phyloP scores from a whole-genome alignment of 805 yeast genomes.

The Ogataea populi-albae region DNA sequence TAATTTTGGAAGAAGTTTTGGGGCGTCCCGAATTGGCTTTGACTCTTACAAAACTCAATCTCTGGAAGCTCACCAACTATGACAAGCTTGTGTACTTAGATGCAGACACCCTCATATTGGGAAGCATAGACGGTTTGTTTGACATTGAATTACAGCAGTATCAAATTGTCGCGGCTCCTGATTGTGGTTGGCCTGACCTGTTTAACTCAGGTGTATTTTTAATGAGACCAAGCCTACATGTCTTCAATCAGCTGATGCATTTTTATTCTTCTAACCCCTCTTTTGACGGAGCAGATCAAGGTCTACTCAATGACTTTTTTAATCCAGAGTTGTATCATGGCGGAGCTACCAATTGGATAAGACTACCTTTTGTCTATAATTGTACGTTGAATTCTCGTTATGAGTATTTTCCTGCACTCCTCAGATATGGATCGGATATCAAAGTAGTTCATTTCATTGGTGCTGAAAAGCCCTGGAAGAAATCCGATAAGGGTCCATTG shows the following conservation, averaged over 20 bases:
- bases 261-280: conserved; percentile 29
- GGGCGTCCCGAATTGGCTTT: conserved; percentile 30
- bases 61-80: conserved; percentile 46
- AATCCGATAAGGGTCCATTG: conserved; percentile 4
- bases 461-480: conserved; percentile 44
- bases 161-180: conserved; percentile 60
- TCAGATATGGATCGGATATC: conserved; percentile 32
- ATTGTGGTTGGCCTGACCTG: conserved; percentile 89
- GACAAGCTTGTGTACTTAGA: conserved; percentile 59
- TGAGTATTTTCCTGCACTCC: conserved; percentile 35
- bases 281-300: conserved; percentile 94
- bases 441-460: conserved; percentile 71
- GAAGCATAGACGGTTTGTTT: conserved; percentile 32
- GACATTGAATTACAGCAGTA: conserved; percentile 20
- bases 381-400: conserved; percentile 54
- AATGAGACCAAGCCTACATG: conserved; percentile 47
- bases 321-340: conserved; percentile 27
- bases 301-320: conserved; percentile 76
- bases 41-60: conserved; percentile 52
- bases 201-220: conserved; percentile 79
- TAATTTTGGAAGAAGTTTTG: conserved; percentile 20
- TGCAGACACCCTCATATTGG: conserved; percentile 49
- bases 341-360: conserved; percentile 48
- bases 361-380: conserved; percentile 77
- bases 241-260: conserved; percentile 40